Percentiles rank a stretch among this genome's conserved stretches.
Conservation (phyloP, 129 eudicot species). For the Helianthus annuus region DNA sequence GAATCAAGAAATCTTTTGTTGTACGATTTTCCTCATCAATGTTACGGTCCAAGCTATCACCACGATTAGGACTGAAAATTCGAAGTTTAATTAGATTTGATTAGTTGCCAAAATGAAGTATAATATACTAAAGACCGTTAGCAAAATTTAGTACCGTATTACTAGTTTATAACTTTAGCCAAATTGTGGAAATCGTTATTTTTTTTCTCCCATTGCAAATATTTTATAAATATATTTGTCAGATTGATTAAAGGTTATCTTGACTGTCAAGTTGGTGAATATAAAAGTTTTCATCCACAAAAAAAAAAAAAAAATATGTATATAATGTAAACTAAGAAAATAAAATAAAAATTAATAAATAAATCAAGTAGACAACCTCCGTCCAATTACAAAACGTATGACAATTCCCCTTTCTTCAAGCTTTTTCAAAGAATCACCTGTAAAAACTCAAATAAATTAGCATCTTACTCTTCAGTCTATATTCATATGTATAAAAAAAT, state of each 20-base stretch:
- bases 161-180: neutral
- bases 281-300: neutral
- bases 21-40: conserved; percentile 82
- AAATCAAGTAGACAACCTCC: conserved; percentile 58
- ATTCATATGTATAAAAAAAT: conserved; percentile 3
- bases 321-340: neutral
- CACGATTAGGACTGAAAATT: conserved; percentile 85
- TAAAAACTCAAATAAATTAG: conserved; percentile 14
- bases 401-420: conserved; percentile 94
- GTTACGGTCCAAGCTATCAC: conserved; percentile 96
- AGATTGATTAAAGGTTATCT: neutral
- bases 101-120: conserved; percentile 10
- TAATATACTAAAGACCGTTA: neutral
- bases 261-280: neutral
- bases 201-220: conserved; percentile 1
- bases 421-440: conserved; percentile 73
- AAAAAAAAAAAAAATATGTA: neutral
- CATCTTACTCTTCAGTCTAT: neutral
- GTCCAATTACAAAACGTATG: conserved; percentile 88
- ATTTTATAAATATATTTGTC: neutral
- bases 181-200: neutral
- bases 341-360: neutral
- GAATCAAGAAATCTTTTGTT: conserved; percentile 86
- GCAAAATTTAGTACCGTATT: conserved; percentile 3
- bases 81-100: conserved; percentile 1